Evolutionary conservation across 441 rosid genomes (phyloP).

Genomic region (Brassica hybrid): DNA sequence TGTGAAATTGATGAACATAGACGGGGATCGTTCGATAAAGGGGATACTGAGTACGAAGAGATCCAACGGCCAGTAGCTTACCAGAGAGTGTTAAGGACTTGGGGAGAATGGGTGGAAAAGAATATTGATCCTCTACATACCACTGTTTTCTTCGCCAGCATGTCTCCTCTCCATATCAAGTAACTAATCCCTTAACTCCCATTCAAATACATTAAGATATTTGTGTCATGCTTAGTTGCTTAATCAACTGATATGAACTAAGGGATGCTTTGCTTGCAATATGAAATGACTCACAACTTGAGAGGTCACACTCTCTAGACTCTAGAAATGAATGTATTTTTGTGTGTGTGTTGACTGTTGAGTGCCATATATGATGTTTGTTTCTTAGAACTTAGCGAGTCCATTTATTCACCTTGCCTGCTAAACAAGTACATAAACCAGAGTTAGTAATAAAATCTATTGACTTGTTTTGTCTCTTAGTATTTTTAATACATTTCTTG

Average conservation of each 20-base stretch:
- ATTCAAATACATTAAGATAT: not conserved
- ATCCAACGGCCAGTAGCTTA: conserved; percentile 73
- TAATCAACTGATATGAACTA: not conserved
- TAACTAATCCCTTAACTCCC: conserved; percentile 55
- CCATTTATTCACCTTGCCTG: conserved; percentile 1
- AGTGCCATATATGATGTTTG: not conserved
- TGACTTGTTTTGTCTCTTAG: not conserved
- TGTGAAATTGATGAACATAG: conserved; percentile 40
- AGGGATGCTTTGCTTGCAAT: not conserved
- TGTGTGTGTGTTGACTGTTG: not conserved
- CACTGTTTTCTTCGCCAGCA: conserved; percentile 81
- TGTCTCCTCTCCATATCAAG: conserved; percentile 96
- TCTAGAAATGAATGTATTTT: not conserved
- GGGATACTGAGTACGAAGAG: conserved; percentile 76
- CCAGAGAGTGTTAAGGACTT: conserved; percentile 68
- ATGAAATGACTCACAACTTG: not conserved
- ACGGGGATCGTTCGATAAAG: conserved; percentile 83
- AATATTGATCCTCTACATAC: conserved; percentile 74
- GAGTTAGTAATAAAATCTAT: not conserved
- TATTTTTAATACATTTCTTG: not conserved
- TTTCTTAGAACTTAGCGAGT: not conserved
- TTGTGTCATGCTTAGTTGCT: not conserved
- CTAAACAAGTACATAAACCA: not conserved
- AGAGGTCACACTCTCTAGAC: conserved; percentile 8
- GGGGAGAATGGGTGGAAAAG: conserved; percentile 83